Evolutionary conservation across 108 stramenopile species (phyloP), one percentile per base, ranked within the genome.

Genomic region (Phaeodactylum tricornutum): DNA sequence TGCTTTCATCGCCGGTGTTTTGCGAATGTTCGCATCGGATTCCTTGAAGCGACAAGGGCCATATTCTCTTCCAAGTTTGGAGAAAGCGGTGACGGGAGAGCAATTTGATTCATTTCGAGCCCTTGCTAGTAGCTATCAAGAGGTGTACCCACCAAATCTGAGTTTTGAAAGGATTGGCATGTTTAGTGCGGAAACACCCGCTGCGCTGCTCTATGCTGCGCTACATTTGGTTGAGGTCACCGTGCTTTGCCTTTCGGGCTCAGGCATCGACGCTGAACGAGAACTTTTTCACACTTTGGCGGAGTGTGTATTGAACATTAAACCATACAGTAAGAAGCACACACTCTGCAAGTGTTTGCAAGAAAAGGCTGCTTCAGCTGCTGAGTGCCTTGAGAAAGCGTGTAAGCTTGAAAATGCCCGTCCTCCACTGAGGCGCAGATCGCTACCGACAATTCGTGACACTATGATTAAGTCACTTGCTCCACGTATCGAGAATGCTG

Each of bases 401-500:
- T 69, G 67, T 55, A 39, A 50, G 14, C 36, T 45, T 43, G 57
- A 50, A 29, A 23, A 8, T 23, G 17, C 25, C 28, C 60, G 84
- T 2, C 34, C n/a, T 21, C 84, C 88, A 6, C 53, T 90, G 8
- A 65, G 42, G 7, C 66, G 84, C 30, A 62, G 84, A 30, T 53
- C 71, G 22, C 62, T 39, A 9, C 61, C 75, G 11, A 40, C 64
- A 16, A 48, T 44, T 3, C 4, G n/a, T 5, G 52, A 53, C 8
- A 53, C 55, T 39, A 68, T 74, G 16, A 69, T 95, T 53, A 78
- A 84, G 41, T 87, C 74, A 12, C 52, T 92, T 31, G 94, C 86
- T 45, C 92, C 94, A 1, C 71, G 91, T 34, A 74, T 95, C 76
- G 84, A 91, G 61, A 90, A 95, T 61, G 79, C 84, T 39, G 50